Evolutionary conservation across 2,329 filamentous ascomycete species (phyloP).

Genomic region (Magnaporthiopsis poae): DNA sequence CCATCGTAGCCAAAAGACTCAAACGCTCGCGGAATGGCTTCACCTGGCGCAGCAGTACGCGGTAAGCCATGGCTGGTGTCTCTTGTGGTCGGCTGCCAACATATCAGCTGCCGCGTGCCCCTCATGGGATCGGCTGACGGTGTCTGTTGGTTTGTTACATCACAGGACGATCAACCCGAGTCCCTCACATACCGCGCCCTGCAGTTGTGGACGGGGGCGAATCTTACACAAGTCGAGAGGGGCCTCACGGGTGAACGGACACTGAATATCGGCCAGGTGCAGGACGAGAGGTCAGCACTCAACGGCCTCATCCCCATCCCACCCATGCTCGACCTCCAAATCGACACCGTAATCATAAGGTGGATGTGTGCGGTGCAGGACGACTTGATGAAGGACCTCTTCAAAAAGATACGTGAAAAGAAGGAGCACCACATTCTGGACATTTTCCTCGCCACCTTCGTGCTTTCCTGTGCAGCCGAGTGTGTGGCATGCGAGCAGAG

Average conservation of each 20-base stretch:
- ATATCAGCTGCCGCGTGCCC: too few species aligned
- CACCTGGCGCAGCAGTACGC: not conserved
- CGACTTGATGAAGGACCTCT: not conserved
- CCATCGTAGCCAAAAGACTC: not conserved
- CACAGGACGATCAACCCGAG: not conserved
- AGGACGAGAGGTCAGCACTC: not conserved
- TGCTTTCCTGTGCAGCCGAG: not conserved
- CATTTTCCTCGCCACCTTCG: not conserved
- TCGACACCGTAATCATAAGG: constrained; percentile 1
- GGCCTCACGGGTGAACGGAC: not conserved
- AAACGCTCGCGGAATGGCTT: not conserved
- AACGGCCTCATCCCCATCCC: not conserved
- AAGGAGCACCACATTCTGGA: not conserved
- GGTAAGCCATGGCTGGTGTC: not conserved
- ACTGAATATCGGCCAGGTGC: not conserved
- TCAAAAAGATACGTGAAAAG: not conserved
- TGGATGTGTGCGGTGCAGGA: constrained; percentile 1
- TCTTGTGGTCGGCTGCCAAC: too few species aligned
- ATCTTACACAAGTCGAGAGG: not conserved
- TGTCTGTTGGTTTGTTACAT: too few species aligned
- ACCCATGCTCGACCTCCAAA: constrained; percentile 3
- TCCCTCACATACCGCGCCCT: not conserved
- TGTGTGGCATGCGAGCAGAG: not conserved
- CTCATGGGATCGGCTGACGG: too few species aligned
- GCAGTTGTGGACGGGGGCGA: constrained; percentile 1